Base-by-base conservation (phyloP, 345 rosid genomes). In the Cochlearia excelsa region DNA sequence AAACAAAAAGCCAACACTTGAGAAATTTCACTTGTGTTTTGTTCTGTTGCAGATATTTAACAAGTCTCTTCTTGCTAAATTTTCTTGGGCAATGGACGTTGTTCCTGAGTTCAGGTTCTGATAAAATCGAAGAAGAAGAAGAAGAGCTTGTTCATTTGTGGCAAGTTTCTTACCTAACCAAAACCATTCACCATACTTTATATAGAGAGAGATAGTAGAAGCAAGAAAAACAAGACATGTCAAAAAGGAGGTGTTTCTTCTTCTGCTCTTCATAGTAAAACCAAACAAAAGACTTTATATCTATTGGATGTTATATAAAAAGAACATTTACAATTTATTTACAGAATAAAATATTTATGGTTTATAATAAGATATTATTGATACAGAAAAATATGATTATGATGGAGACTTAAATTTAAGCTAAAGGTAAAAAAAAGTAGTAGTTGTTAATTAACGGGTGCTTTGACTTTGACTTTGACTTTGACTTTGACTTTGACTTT, bases 81-180 rank as follows among this genome's bases (percentile, higher is more conserved):
- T 90, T 63, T 73, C 92, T 16, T 90, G 97, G 97, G 90, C 99
- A 51, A 85, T 93, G 99, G 99, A 93, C 26, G 97, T 84, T 30
- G 92, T 89, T 54, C 99, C 99, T 3, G 86, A 79, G 54, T 93
- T 89, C 91, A 85, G 95, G 87, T 93, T 93, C 88, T 89, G 73
- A 40, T 33, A 11, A 54, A 47, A 41, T 56, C 51, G 57, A 63
- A 42, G 59, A 51, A 51, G 23, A 42, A 16, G 23, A 62, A 43
- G 2, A 4, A 27, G 39, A 42, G 29, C 47, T 69, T 57, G 51
- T 27, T 16, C 23, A 16, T 16, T 16, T 69, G 57, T 30, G 63
- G 27, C 51, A 61, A 53, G 38, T 54, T 69, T 69, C 67, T 16
- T 16, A 61, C 40, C 68, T 69, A 69, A 69, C 73, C 63, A 61